Evolutionary conservation across 179 eudicot genomes (phyloP), one percentile per base, ranked within the genome.

Genomic region (Beta lomatogona): DNA sequence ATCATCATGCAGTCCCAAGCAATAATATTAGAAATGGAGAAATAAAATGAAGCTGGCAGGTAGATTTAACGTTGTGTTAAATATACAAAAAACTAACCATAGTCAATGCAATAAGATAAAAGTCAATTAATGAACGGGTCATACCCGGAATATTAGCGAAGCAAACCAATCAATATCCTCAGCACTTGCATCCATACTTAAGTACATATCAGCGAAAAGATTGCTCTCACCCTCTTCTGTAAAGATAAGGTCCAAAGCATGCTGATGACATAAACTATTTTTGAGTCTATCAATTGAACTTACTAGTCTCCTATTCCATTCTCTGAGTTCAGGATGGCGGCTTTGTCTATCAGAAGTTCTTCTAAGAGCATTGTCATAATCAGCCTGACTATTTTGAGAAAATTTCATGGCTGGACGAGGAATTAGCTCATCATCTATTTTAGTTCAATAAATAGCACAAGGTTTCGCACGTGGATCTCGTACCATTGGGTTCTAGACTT

Each of bases 211-310:
- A n/a, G n/a, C n/a, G n/a, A n/a, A n/a, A n/a, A n/a, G n/a, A n/a
- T n/a, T n/a, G n/a, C n/a, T n/a, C 95, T 93, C 96, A 73, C 97
- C 99, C 46, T 93, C 97, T 80, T 91, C 98, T 11, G 97, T 95
- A 82, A 93, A 92, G 82, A 95, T 95, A 83, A 95, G 98, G 83
- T 90, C 97, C 50, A 93, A 80, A 71, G 98, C 97, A 89, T 95
- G 99, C 78, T 91, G 94, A 82, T 91, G 92, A 80, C 97, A 93
- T 83, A 95, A 95, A 81, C 94, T 92, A 85, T 89, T 97, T 83
- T 93, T 95, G 53, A 95, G 89, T 86, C 98, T 88, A 85, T 95
- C 98, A 81, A 95, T 93, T 9, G 87, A 88, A 80, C 84, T 85
- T 53, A 88, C 86, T 81, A 95, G 98, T 78, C 94, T 91, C 81